phyloP scores from a whole-genome alignment of 2,329 filamentous ascomycete genomes.

The Albophoma yamanashiensis region DNA sequence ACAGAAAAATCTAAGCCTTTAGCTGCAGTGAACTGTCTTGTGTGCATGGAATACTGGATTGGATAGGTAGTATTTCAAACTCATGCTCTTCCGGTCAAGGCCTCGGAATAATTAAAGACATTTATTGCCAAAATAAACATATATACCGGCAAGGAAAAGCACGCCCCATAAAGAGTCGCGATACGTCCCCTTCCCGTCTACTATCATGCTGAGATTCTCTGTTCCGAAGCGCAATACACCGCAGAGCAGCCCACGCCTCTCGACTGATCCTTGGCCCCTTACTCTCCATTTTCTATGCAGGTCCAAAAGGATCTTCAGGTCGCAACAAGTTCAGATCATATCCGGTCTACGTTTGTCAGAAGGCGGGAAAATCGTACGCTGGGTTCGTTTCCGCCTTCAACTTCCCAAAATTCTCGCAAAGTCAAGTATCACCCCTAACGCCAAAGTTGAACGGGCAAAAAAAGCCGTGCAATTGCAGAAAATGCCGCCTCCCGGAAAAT shows the following conservation, averaged over 20 bases:
- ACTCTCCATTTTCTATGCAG: neutral
- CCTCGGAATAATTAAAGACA: neutral
- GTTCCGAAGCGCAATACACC: neutral
- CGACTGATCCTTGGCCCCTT: neutral
- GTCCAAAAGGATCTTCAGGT: neutral
- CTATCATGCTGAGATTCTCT: slow-evolving; percentile 1
- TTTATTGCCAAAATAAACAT: slow-evolving; percentile 4
- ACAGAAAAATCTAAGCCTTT: neutral
- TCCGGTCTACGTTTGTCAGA: neutral
- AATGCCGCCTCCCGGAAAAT: neutral
- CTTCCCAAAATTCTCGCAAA: neutral
- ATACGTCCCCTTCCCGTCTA: slow-evolving; percentile 1
- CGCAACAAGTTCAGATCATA: neutral
- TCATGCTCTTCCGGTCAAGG: neutral
- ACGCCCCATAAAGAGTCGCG: slow-evolving; percentile 5
- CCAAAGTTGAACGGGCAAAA: neutral
- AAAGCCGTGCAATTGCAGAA: neutral
- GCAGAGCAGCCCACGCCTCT: neutral
- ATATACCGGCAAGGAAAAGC: slow-evolving; percentile 7
- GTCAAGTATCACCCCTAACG: neutral
- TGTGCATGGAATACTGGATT: neutral
- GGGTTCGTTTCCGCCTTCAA: neutral
- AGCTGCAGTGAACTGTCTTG: neutral
- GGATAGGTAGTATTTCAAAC: neutral
- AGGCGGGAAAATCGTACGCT: neutral